Base-by-base conservation (phyloP, 2,329 filamentous ascomycete genomes). In the Alternaria triticimaculans region DNA sequence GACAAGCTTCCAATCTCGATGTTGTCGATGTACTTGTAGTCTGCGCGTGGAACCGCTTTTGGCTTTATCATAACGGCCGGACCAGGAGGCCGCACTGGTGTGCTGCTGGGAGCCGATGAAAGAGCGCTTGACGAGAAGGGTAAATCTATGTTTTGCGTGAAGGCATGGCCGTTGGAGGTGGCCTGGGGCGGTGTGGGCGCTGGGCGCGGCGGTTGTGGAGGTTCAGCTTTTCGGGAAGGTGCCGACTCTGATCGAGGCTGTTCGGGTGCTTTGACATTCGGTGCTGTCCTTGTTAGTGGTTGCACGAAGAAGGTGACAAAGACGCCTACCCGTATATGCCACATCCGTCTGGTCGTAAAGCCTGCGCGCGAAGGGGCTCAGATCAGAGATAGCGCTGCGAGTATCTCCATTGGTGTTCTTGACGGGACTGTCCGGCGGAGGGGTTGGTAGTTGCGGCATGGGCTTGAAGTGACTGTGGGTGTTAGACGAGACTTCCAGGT, bases 361-460 rank as follows among this genome's bases (percentile, higher is more conserved):
- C 83, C 87, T 84, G 58, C 80, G 83, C 20, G 86, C 85, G 72
- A 89, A 88, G 1, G 83, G 78, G 60, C 85, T 85, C 21, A 88
- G 79, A 15, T 76, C 57, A 6, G 71, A 67, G 5, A 55, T 46
- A 23, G 65, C 56, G 23, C 58, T 68, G 14, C 71, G 63, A n/a
- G 45, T 49, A 10, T 65, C 58, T 12, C 69, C 72, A 67, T 78
- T 75, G 50, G 50, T 20, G 18, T 64, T 58, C 56, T 63, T 68
- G 5, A 59, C 58, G 18, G 75, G 65, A 46, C 68, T 75, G 10
- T 77, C 75, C n/a, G 76, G 71, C 10, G 76, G 70, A 60, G 76
- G 72, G 5, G 75, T 77, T 44, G 71, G 70, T 45, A 79, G 70
- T 60, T 77, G 74, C 23, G 72, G 61, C 58, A 71, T 68, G 14